Percentiles rank a stretch among this genome's conserved stretches.
Evolutionary conservation across 2,329 filamentous ascomycete genomes (phyloP).

Genomic region (Fusarium algeriense): DNA sequence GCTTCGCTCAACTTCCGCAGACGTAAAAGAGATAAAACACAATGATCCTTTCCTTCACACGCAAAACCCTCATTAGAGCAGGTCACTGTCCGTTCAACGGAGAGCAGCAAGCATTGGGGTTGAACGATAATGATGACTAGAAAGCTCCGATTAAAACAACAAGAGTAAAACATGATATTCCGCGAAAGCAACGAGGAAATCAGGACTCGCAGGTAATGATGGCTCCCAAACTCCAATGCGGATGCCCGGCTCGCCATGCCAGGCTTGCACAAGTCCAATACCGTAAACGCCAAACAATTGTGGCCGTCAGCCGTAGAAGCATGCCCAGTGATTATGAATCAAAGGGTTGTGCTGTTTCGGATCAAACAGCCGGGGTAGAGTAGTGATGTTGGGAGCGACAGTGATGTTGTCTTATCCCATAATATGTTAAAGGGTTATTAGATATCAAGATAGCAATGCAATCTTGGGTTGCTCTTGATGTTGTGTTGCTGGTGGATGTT

Average conservation of each 20-base stretch:
- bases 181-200: constrained; percentile 18
- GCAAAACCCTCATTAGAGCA: constrained; percentile 32
- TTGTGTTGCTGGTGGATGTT: constrained; percentile 15
- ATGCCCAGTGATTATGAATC: constrained; percentile 22
- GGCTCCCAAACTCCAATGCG: constrained; percentile 44
- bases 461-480: constrained; percentile 24
- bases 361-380: constrained; percentile 37
- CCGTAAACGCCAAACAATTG: constrained; percentile 44
- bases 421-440: constrained; percentile 19
- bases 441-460: constrained; percentile 34
- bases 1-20: constrained; percentile 24
- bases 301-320: constrained; percentile 37
- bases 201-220: constrained; percentile 20
- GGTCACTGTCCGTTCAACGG: constrained; percentile 46
- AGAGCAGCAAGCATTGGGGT: constrained; percentile 30
- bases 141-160: constrained; percentile 37
- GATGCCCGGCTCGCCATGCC: constrained; percentile 41
- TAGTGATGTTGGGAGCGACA: constrained; percentile 13
- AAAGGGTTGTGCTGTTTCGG: constrained; percentile 35
- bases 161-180: constrained; percentile 30
- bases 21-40: background rate
- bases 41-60: constrained; percentile 24
- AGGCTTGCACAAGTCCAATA: constrained; percentile 39
- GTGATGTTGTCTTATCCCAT: background rate
- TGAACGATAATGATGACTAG: constrained; percentile 28